Percentiles rank a stretch among this genome's conserved stretches.
Evolutionary conservation across 345 rosid species (phyloP).

Genomic region (Sisymbrium altissimum): DNA sequence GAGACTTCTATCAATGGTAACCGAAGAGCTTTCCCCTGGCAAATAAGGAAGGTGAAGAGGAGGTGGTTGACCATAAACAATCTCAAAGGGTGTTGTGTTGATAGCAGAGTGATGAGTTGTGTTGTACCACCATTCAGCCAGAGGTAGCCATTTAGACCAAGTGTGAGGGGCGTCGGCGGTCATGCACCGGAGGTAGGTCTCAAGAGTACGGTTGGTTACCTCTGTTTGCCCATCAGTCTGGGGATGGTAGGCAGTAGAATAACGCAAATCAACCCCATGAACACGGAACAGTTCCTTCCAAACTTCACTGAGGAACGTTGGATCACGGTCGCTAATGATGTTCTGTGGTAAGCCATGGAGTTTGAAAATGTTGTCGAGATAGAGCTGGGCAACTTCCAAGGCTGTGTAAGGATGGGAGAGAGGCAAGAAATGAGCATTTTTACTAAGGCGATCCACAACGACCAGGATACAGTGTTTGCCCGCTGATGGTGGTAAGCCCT

Average conservation of each 20-base stretch:
- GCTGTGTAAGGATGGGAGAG: neutral
- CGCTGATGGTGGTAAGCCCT: neutral
- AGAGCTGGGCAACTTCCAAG: neutral
- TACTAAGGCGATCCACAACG: neutral
- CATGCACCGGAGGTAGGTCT: neutral
- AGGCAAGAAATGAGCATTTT: neutral
- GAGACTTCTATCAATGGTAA: neutral
- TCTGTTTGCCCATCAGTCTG: neutral
- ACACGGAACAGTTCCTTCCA: neutral
- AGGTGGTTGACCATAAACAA: neutral
- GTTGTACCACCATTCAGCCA: neutral
- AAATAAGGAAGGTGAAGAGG: neutral
- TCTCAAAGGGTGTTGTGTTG: neutral
- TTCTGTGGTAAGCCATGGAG: neutral
- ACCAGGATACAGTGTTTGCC: neutral
- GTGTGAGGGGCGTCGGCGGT: neutral
- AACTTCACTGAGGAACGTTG: rapidly evolving
- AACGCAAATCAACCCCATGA: neutral
- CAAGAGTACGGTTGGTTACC: neutral
- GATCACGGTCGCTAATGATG: neutral
- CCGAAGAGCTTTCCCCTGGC: neutral
- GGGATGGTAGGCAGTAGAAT: neutral
- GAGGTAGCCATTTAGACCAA: neutral
- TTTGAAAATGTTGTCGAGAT: neutral
- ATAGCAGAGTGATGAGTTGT: neutral